Conservation (phyloP, 352 stramenopile genomes). For the Plasmopara halstedii region DNA sequence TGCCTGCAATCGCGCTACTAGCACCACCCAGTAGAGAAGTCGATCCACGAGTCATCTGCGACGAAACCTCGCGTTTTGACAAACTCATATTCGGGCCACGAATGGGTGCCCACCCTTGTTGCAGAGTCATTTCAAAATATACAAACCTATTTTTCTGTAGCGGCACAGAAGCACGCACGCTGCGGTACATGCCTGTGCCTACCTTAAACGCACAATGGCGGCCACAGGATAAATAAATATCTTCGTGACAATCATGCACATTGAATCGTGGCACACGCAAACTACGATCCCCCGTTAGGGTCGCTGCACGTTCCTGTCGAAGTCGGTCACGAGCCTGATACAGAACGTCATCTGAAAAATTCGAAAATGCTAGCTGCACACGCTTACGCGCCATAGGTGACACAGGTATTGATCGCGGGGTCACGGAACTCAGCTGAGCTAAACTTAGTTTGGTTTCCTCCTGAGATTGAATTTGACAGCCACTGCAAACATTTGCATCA, state of each 20-base stretch:
- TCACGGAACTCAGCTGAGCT: slow-evolving; percentile 39
- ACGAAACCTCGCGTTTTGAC: slow-evolving; percentile 11
- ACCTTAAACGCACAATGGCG: slow-evolving; percentile 79
- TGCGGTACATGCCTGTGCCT: slow-evolving; percentile 66
- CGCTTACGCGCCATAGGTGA: slow-evolving; percentile 63
- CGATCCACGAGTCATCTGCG: slow-evolving; percentile 4
- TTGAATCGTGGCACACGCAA: slow-evolving; percentile 72
- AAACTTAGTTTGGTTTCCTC: slow-evolving; percentile 31
- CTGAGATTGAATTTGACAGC: slow-evolving; percentile 16
- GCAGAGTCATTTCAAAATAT: slow-evolving; percentile 83
- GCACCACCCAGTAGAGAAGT: slow-evolving; percentile 1
- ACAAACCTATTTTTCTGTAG: slow-evolving; percentile 62
- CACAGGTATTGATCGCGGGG: slow-evolving; percentile 77
- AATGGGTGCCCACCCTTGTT: slow-evolving; percentile 29
- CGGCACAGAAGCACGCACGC: slow-evolving; percentile 54
- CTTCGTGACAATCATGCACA: slow-evolving; percentile 67
- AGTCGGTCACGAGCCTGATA: slow-evolving; percentile 76
- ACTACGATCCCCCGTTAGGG: slow-evolving; percentile 47
- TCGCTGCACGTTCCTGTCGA: slow-evolving; percentile 61
- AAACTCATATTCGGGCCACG: slow-evolving; percentile 14
- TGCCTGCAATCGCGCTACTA: neutral
- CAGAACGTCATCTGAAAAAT: slow-evolving; percentile 79
- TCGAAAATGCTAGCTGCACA: slow-evolving; percentile 70
- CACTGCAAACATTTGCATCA: slow-evolving; percentile 10
- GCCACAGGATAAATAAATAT: slow-evolving; percentile 81